Evolutionary conservation across 192 early-diverging fungal genomes (phyloP), one percentile per base, ranked within the genome.

Genomic region (Entomortierella lignicola): DNA sequence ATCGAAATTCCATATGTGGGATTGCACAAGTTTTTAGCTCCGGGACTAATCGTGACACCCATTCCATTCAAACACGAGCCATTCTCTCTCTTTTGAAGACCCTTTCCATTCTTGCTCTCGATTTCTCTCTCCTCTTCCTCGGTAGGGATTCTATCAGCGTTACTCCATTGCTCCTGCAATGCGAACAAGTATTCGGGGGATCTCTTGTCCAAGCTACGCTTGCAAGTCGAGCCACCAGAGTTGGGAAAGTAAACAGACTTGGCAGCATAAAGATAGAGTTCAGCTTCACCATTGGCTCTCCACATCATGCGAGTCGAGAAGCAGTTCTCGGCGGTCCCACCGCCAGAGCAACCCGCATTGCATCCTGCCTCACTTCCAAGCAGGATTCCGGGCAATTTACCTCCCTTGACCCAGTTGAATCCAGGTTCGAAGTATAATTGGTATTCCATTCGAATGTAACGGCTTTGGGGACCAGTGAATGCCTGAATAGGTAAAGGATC

Each of bases 331-430:
- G 89, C 89, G 1, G 83, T 32, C 42, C 85, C 75, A 7, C 89
- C 89, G 1, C 89, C 77, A 54, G 62, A 80, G 50, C 56, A 69
- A 26, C 71, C 89, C 26, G 72, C 70, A 39, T 77, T 77, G 31
- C 72, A 77, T 50, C 87, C 88, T 42, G 69, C 55, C 31, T 64
- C 59, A 48, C 51, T 61, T 15, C 88, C 88, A 57, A 85, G 71
- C 59, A 87, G 83, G 21, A 88, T 63, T 32, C 89, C 89, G 3
- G 89, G 89, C 12, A 90, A 65, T 44, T 90, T 90, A 6, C 89
- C 89, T 31, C 89, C 89, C 37, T 81, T 83, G 39, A 84, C 82
- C 71, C 85, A 90, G n/a, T 86, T 63, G 67, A 90, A 90, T 0
- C 77, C 80, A 15, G 64, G 61, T 39, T 84, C 52, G 60, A 87